Base-by-base conservation (phyloP, 2,329 filamentous ascomycete genomes). In the Alternaria novae-zelandiae region DNA sequence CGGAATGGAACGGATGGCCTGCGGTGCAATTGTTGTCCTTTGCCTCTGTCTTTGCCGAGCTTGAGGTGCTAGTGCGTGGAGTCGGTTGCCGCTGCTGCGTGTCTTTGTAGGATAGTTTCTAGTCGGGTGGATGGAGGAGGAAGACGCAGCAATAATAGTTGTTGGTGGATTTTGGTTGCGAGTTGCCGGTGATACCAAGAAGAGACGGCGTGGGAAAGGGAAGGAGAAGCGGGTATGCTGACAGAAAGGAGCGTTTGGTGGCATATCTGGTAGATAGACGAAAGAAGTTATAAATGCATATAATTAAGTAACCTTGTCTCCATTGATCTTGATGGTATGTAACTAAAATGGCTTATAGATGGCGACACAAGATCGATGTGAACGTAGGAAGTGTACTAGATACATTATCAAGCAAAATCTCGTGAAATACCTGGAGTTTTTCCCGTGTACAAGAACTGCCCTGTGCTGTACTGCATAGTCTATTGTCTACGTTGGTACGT, bases 211-310 rank as follows among this genome's bases (percentile, higher is more conserved):
- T 46, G 17, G 13, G 17, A 13, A n/a, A 12, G 25, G 13, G 17
- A 46, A 32, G 41, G 45, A 57, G 55, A 50, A 15, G 26, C n/a
- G 23, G 30, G 23, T 26, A 43, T 45, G 54, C 26, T 32, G 53
- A 30, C 23, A 17, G 15, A 15, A 11, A n/a, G 21, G n/a, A 54
- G 23, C 21, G 23, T 9, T 44, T 44, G 53, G 21, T 54, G 21
- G 30, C 36, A 54, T 49, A 54, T 54, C 55, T 49, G 43, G 49
- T 62, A 59, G 60, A 49, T 63, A 59, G 60, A 62, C 57, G 59
- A 41, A 58, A 26, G 41, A 63, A 45, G 51, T 46, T 43, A 54
- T 25, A 47, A 63, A 49, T 63, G 60, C 55, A 63, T 59, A 54
- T 44, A 49, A 54, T 59, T 49, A 46, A 41, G 21, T 21, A 41